Evolutionary conservation across 768 basidiomycete species (phyloP).

Genomic region (Tulasnella sp.): DNA sequence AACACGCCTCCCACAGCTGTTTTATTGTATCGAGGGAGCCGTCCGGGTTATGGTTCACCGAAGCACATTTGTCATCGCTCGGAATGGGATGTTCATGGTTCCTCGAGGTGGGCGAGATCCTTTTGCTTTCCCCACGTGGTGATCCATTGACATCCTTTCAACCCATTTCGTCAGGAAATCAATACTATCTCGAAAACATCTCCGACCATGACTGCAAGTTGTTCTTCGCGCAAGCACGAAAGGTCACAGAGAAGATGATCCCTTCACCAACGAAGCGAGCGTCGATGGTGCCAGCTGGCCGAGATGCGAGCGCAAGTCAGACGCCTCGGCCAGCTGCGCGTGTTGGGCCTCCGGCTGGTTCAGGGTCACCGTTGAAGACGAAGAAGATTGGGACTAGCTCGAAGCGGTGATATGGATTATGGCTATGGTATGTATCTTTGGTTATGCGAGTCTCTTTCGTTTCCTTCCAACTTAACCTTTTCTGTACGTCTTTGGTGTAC

Average conservation of each 20-base stretch:
- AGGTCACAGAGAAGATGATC: constrained; percentile 31
- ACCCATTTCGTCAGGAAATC: constrained; percentile 64
- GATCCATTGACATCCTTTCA: not conserved
- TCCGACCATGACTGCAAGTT: constrained; percentile 67
- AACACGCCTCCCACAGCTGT: constrained; percentile 40
- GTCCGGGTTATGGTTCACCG: constrained; percentile 79
- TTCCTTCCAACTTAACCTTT: not conserved
- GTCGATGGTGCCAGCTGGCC: not conserved
- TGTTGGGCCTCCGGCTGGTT: not conserved
- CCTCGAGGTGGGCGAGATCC: constrained; percentile 60
- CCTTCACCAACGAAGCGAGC: constrained; percentile 6
- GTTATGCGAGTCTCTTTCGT: not conserved
- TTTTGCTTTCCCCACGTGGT: not conserved
- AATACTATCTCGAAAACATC: constrained; percentile 85
- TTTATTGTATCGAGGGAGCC: constrained; percentile 81
- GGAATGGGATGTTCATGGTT: constrained; percentile 82
- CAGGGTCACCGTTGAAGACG: not conserved
- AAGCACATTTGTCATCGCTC: constrained; percentile 64
- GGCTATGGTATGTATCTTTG: not conserved
- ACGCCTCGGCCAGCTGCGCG: not conserved
- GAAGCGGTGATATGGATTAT: not conserved
- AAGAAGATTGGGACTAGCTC: not conserved
- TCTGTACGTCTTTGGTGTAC: not conserved
- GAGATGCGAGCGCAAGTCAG: not conserved
- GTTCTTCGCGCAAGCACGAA: constrained; percentile 86